Conservation (phyloP, 345 rosid genomes). For the Draba incana region DNA sequence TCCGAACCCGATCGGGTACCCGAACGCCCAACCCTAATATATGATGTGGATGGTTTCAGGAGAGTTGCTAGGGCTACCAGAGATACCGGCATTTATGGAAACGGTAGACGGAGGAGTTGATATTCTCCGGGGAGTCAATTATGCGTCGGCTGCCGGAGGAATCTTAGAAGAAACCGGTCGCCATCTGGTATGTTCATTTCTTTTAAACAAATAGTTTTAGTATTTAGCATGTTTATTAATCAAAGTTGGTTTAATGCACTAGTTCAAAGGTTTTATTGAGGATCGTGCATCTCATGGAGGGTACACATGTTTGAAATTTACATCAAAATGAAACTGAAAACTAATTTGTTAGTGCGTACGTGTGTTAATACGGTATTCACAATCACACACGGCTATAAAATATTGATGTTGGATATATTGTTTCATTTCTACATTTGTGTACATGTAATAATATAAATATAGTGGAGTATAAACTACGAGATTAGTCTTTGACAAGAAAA, state of each 20-base stretch:
- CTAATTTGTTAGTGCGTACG: too few relatives aligned
- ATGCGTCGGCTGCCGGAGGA: constrained; percentile 92
- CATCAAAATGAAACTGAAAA: background rate
- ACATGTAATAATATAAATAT: too few relatives aligned
- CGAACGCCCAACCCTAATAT: too few relatives aligned
- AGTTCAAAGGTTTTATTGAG: background rate
- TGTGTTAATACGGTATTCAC: too few relatives aligned
- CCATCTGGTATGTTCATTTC: constrained; percentile 35
- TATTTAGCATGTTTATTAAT: background rate
- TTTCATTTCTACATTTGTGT: background rate
- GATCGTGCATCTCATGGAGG: background rate
- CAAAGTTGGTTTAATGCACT: background rate
- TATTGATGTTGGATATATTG: too few relatives aligned
- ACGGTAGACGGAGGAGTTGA: constrained; percentile 46
- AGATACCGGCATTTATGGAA: constrained; percentile 56
- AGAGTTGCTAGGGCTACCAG: constrained; percentile 64
- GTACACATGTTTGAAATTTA: background rate
- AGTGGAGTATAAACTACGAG: too few relatives aligned
- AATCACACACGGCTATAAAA: too few relatives aligned
- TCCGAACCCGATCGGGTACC: too few relatives aligned
- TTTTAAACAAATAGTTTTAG: background rate
- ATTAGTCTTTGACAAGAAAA: too few relatives aligned
- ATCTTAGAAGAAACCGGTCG: constrained; percentile 73
- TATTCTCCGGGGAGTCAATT: constrained; percentile 66
- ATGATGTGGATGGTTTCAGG: constrained; percentile 44